A percentile compares a stretch with the other conserved stretches of the same genome.
phyloP scores from a whole-genome alignment of 768 basidiomycete species.

The Panellus pusillus region DNA sequence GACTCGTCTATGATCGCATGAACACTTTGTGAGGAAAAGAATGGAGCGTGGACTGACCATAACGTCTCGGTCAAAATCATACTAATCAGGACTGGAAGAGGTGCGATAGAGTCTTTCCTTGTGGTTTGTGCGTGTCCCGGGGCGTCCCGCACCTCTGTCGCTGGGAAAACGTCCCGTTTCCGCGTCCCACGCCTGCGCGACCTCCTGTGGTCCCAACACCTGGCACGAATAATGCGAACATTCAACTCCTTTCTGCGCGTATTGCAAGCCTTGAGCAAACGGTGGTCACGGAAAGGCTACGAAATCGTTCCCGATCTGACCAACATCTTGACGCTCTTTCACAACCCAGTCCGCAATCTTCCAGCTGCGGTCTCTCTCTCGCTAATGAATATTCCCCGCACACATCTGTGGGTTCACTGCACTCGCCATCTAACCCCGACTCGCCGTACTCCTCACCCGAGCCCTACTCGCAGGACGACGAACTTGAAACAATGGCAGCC shows the following conservation, averaged over 20 bases:
- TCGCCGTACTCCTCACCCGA: conserved; percentile 23
- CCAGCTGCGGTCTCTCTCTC: conserved; percentile 15
- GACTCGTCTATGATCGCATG: conserved; percentile 58
- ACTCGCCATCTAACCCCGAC: conserved; percentile 18
- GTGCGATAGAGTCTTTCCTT: conserved; percentile 49
- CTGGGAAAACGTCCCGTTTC: conserved; percentile 45
- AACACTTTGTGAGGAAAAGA: not conserved
- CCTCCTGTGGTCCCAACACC: conserved; percentile 31
- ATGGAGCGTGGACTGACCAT: conserved; percentile 55
- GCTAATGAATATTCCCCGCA: conserved; percentile 16
- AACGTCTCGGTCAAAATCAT: conserved; percentile 28
- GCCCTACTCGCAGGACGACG: conserved; percentile 18
- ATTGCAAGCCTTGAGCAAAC: conserved; percentile 31
- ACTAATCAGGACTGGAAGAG: conserved; percentile 38
- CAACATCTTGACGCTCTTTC: conserved; percentile 17
- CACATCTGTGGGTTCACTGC: conserved; percentile 20
- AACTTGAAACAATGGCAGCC: conserved; percentile 19
- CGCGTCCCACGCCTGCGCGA: conserved; percentile 41
- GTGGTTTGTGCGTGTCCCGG: conserved; percentile 39
- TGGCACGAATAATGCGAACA: conserved; percentile 1
- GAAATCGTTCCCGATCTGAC: conserved; percentile 10
- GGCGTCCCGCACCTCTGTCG: conserved; percentile 46
- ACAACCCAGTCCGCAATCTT: conserved; percentile 24
- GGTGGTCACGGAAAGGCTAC: conserved; percentile 21
- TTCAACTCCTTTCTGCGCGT: conserved; percentile 28